Base-by-base conservation (phyloP, 768 basidiomycete species). In the Pisolithus sp. region DNA sequence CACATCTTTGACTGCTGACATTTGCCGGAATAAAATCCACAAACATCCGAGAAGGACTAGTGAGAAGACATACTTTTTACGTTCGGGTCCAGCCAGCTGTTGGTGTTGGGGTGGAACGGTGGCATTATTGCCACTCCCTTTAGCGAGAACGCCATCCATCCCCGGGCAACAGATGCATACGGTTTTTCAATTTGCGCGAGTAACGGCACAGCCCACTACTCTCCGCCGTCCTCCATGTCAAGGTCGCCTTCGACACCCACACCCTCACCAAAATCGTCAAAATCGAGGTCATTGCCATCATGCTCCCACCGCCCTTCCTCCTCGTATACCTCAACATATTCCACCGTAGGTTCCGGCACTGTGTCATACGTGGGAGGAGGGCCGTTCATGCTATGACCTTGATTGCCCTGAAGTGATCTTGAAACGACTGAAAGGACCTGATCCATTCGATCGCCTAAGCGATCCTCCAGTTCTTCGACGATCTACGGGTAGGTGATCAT, bases 381-480 rank as follows among this genome's bases (percentile, higher is more conserved):
- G 1, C 12, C 30, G 30, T 31, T 31, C 30, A 12, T 13, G 13
- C 3, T 4, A 34, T 3, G 12, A 34, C 10, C 7, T 2, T 34
- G 12, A 34, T 15, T 13, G 53, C 30, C 46, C 1, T 58, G 40
- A 6, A 68, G 59, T 5, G 79, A 79, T 9, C 65, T 62, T 30
- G 79, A 70, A 21, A 94, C 85, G 26, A 72, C 64, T 5, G 64
- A 61, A 0, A 93, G 71, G 10, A 94, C 80, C 8, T 83, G 80
- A 3, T 85, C 79, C 68, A 86, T 83, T 30, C 76, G 72, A 38
- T 83, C 77, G 0, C 84, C 83, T 5, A 93, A 77, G 41, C 93
- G 79, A 57, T 89, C 86, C 67, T 93, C 90, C 2, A 92, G 70
- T 66, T 97, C 93, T 69, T 97, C 94, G 8, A 97, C 81, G 50